These are phyloP conservation scores for Physcomitrellopsis africana DNA, from an alignment of 225 moss, liverwort and hornwort genomes.

Conservation along the genomic window DNA sequence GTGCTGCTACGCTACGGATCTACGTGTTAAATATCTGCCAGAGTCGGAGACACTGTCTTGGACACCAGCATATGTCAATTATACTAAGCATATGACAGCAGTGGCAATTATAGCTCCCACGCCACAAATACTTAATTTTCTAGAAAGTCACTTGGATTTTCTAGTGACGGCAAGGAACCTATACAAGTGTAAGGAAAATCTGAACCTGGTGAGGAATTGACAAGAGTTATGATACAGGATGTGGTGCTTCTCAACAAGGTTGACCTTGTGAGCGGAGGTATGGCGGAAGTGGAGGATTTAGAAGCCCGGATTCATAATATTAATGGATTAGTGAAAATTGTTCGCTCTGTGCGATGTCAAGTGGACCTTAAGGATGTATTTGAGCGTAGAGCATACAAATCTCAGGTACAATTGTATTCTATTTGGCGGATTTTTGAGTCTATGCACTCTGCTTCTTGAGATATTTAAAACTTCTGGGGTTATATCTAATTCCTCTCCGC, in stretches of 20 bases:
- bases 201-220: slow-evolving; percentile 32
- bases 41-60: background rate
- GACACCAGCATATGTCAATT: background rate
- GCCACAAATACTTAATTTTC: background rate
- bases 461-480: slow-evolving; percentile 13
- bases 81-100: background rate
- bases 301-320: slow-evolving; percentile 64
- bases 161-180: background rate
- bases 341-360: slow-evolving; percentile 69
- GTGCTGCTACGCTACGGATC: background rate
- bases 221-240: slow-evolving; percentile 62
- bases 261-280: slow-evolving; percentile 61
- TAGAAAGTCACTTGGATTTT: background rate
- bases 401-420: slow-evolving; percentile 42
- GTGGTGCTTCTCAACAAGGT: slow-evolving; percentile 82
- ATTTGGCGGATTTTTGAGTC: background rate
- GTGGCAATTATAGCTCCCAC: background rate
- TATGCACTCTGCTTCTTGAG: slow-evolving; percentile 1
- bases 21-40: background rate
- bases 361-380: slow-evolving; percentile 74
- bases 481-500: slow-evolving; percentile 18
- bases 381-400: slow-evolving; percentile 65
- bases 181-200: background rate
- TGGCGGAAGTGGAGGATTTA: slow-evolving; percentile 50
- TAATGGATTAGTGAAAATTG: slow-evolving; percentile 72